Base-by-base conservation (phyloP, 768 basidiomycete genomes). In the Amanita thiersii region DNA sequence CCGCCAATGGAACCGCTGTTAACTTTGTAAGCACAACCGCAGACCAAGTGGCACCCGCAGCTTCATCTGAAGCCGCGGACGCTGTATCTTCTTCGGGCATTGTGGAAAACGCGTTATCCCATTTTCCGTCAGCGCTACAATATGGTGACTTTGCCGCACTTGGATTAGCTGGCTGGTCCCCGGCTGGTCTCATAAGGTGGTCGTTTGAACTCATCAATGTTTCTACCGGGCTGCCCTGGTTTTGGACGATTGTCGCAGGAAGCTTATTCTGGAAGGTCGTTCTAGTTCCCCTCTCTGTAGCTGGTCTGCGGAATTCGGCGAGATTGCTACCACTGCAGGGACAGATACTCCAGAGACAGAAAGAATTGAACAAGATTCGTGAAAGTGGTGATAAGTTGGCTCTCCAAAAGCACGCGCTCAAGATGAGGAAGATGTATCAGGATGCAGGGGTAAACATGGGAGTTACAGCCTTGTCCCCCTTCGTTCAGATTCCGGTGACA, bases 401-500 rank as follows among this genome's bases (percentile, higher is more conserved):
- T 43, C 63, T 88, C 55, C 65, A 75, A 40, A 63, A 67, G 3
- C 64, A 78, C 18, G 72, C 74, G 39, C 52, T 71, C 28, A 70
- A 75, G 46, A 64, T 80, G 49, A 66, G 67, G 38, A 67, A 50
- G 55, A 59, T 91, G 24, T 79, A 85, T 55, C 58, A 68, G 44
- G 71, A 79, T 40, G 73, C 85, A 5, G 78, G 81, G 18, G 78
- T 88, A 35, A 76, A 70, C 50, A 70, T 85, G 43, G 47, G 63
- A 10, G 66, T 69, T 29, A 64, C 79, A 47, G 47, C 83, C n/a
- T 38, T 77, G 11, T 64, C 62, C 14, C 59, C 63, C 0, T 46
- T 91, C 41, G 51, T 82, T 1, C 91, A 94, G 59, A 56, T 90
- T 15, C 79, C 87, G 1, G 66, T 90, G 31, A 81, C 84, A 34